These are phyloP conservation scores for Rhizopus arrhizus DNA, from an alignment of 371 early-diverging fungal species.

Conservation along the genomic window DNA sequence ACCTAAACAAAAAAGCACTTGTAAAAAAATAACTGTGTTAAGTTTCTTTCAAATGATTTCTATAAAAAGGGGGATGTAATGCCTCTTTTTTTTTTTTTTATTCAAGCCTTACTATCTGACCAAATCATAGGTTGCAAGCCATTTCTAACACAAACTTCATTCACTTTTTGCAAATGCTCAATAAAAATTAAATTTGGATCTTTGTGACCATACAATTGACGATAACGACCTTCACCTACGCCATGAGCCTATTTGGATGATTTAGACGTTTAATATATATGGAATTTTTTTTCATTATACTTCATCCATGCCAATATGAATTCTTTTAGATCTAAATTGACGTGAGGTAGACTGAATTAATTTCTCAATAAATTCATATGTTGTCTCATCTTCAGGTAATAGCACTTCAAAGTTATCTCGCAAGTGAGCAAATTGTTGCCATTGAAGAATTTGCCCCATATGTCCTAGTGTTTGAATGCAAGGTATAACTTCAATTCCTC, in stretches of 20 bases:
- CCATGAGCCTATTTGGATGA: slow-evolving; percentile 61
- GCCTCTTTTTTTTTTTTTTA: background rate
- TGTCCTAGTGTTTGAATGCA: slow-evolving; percentile 92
- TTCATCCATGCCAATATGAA: slow-evolving; percentile 90
- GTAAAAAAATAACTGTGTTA: background rate
- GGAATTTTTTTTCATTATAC: slow-evolving; percentile 14
- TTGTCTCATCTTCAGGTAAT: slow-evolving; percentile 69
- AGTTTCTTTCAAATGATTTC: background rate
- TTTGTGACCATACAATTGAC: slow-evolving; percentile 72
- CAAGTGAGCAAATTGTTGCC: slow-evolving; percentile 78
- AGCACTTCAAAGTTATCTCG: slow-evolving; percentile 84
- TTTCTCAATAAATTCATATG: slow-evolving; percentile 78
- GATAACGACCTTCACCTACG: slow-evolving; percentile 81
- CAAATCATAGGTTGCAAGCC: slow-evolving; percentile 81
- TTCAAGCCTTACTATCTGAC: slow-evolving; percentile 75
- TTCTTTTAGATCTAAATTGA: slow-evolving; percentile 75
- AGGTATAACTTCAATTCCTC: slow-evolving; percentile 86
- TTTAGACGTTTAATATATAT: slow-evolving; percentile 1
- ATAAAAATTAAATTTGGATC: slow-evolving; percentile 77
- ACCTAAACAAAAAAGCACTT: slow-evolving; percentile 70
- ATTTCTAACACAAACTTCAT: slow-evolving; percentile 64
- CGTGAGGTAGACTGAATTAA: slow-evolving; percentile 66
- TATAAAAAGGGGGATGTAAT: background rate
- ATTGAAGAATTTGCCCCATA: slow-evolving; percentile 86
- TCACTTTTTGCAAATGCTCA: slow-evolving; percentile 74